phyloP scores from a whole-genome alignment of 805 yeast species.

The Yarrowia sp. region DNA sequence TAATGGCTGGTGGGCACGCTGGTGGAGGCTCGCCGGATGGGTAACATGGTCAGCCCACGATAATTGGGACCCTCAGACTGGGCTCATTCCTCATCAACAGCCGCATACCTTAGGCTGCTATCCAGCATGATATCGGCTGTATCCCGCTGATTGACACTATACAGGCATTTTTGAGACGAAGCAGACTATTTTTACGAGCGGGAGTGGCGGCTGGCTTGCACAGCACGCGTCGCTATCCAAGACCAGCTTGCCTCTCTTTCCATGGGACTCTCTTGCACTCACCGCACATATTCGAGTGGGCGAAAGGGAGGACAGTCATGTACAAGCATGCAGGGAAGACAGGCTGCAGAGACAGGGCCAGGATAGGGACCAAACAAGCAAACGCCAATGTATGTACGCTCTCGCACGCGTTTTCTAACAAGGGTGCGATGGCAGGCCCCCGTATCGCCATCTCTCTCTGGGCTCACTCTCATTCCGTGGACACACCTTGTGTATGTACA shows the following conservation, averaged over 20 bases:
- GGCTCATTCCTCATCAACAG: slow-evolving; percentile 22
- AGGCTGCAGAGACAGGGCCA: slow-evolving; percentile 22
- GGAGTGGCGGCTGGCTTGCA: slow-evolving; percentile 5
- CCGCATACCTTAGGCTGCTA: not conserved
- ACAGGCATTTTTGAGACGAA: not conserved
- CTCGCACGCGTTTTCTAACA: slow-evolving; percentile 5
- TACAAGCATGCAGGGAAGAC: slow-evolving; percentile 26
- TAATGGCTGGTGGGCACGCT: not conserved
- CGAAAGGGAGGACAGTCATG: slow-evolving; percentile 4
- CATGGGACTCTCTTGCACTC: not conserved
- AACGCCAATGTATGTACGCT: slow-evolving; percentile 1
- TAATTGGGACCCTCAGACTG: too few species aligned
- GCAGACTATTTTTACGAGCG: slow-evolving; percentile 23
- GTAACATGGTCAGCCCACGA: too few species aligned
- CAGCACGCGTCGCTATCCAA: slow-evolving; percentile 18
- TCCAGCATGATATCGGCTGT: slow-evolving; percentile 8
- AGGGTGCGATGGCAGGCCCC: slow-evolving; percentile 7
- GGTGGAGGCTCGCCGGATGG: not conserved
- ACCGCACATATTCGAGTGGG: slow-evolving; percentile 14
- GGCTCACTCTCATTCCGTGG: slow-evolving; percentile 11
- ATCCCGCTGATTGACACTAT: not conserved
- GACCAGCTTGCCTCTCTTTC: not conserved
- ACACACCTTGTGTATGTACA: not conserved
- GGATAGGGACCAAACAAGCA: slow-evolving; percentile 24
- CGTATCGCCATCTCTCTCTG: slow-evolving; percentile 1